Base-by-base conservation (phyloP, 139 green algal species). In the Gonium pectorale region DNA sequence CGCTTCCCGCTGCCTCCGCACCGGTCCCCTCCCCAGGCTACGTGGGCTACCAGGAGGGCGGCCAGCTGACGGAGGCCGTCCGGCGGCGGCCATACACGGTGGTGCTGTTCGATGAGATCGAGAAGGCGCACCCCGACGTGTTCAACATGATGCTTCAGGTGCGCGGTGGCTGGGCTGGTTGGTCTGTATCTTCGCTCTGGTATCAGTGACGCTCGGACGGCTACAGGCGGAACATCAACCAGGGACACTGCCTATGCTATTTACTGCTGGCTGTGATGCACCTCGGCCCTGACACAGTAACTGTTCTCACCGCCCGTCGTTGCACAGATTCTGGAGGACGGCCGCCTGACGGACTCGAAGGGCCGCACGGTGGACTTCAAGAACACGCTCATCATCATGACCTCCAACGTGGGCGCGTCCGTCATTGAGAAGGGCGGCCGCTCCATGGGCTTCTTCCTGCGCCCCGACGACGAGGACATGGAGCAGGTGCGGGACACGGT, bases 81-180 rank as follows among this genome's bases (percentile, higher is more conserved):
- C 88, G 88, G 19, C 89, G 98, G 54, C 90, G 98, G 67, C 98
- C 98, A 7, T 99, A 99, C 96, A 99, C 98, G 0, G 95, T 99
- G 59, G 95, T 99, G 81, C 94, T 99, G 74, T 99, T 99, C 88
- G 98, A 99, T 94, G 98, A 99, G 94, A 98, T 99, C 86, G 98
- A 99, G 91, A 99, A 99, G 95, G 98, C 98, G 27, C 98, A 99
- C 90, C 98, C 98, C 24, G 98, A 99, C 75, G 98, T 99, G 49
- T 99, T 99, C 94, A 99, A 99, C 94, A 99, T 99, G 95, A 99
- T 99, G 97, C 96, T 99, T 81, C 96, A 98, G 94, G 93, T 96
- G 62, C 29, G 91, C n/a, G n/a, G n/a, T n/a, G n/a, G n/a, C n/a
- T n/a, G n/a, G n/a, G n/a, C n/a, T n/a, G n/a, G n/a, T n/a, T n/a